These are phyloP conservation scores for Maudiozyma barnettii DNA, from an alignment of 805 yeast species.

Conservation along the genomic window DNA sequence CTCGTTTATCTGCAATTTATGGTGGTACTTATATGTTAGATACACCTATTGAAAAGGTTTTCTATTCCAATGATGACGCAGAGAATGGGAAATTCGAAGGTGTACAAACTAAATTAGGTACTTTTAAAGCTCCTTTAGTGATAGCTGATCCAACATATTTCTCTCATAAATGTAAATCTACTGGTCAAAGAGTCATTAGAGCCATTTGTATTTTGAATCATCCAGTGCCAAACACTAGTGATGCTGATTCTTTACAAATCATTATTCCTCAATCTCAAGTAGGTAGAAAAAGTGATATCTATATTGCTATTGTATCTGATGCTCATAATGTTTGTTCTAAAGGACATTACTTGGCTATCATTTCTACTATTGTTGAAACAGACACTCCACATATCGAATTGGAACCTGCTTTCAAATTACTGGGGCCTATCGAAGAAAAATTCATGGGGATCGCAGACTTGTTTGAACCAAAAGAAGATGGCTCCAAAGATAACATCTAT, in stretches of 20 bases:
- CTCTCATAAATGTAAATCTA: constrained; percentile 45
- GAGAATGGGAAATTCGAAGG: constrained; percentile 59
- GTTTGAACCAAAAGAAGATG: constrained; percentile 80
- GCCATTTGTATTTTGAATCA: constrained; percentile 78
- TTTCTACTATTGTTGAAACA: constrained; percentile 90
- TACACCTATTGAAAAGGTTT: constrained; percentile 85
- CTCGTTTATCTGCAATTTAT: constrained; percentile 89
- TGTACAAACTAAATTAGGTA: constrained; percentile 84
- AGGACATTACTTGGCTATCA: constrained; percentile 86
- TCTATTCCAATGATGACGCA: constrained; percentile 46
- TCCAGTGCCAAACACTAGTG: constrained; percentile 72
- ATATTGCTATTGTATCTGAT: constrained; percentile 81
- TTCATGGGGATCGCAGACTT: constrained; percentile 91
- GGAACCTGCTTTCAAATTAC: constrained; percentile 85
- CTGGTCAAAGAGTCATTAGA: constrained; percentile 31
- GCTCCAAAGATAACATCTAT: constrained; percentile 66
- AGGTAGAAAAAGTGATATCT: constrained; percentile 85
- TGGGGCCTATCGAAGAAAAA: constrained; percentile 71
- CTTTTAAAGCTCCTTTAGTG: constrained; percentile 83
- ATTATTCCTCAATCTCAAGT: constrained; percentile 96
- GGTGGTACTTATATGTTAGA: constrained; percentile 99
- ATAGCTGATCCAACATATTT: constrained; percentile 98
- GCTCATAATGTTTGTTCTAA: constrained; percentile 85
- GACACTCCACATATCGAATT: constrained; percentile 85
- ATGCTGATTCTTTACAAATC: constrained; percentile 84